Evolutionary conservation across 805 yeast genomes (phyloP), one percentile per base, ranked within the genome.

Genomic region (Myxozyma nipponensis): DNA sequence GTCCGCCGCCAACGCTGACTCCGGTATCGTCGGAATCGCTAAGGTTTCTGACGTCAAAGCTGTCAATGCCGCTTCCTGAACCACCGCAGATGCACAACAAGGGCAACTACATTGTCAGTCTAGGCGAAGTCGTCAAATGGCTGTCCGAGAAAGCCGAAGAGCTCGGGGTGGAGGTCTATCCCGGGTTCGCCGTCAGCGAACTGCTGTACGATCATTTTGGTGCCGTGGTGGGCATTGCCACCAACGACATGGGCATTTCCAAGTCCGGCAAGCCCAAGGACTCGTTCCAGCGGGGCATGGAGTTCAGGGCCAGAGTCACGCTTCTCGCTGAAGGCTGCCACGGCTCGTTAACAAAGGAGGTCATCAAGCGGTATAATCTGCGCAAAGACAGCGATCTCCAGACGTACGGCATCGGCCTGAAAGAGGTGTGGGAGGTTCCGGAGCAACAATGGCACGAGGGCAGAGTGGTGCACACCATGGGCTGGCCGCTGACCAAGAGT

Each of bases 261-360:
- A 83, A 81, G 59, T 69, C 76, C 50, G 96, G 96, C 18, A 65
- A 72, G 30, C 95, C 96, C 26, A 86, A 83, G 62, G 85, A 78
- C 57, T 74, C 79, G n/a, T 93, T 87, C 68, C 96, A 93, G 69
- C 77, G 95, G 58, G 98, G 98, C 23, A 86, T 93, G 96, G 98
- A 88, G 68, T 93, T 93, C 68, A 93, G 84, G 60, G 87, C 98
- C 3, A 79, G 93, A 61, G 74, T 83, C 52, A 90, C 97, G 0
- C 84, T 93, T 17, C 75, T 93, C 28, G 96, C 96, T 3, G 98
- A 93, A 70, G 98, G 98, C n/a, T 93, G 98, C 66, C 98, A 90
- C 69, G 98, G 98, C 0, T 89, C 96, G 1, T 72, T 93, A 47
- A 75, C 90, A 10, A 91, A 93, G 66, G 78, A 84, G 64, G 83